These are phyloP conservation scores for Ogataea siamensis DNA, from an alignment of 805 yeast genomes.

Conservation along the genomic window DNA sequence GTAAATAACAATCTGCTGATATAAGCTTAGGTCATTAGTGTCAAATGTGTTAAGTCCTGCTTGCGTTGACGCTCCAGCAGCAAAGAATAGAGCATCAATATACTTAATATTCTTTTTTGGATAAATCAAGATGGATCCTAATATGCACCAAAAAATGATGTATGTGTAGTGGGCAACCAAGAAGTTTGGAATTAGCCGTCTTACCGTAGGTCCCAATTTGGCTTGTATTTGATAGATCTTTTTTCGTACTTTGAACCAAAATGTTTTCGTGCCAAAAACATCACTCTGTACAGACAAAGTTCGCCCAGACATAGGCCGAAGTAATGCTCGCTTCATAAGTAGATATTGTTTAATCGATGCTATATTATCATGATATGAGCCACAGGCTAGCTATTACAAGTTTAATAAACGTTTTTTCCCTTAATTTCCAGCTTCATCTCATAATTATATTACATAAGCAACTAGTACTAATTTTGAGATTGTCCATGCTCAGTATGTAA, in stretches of 20 bases:
- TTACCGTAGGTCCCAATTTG: constrained; percentile 40
- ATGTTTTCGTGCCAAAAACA: constrained; percentile 19
- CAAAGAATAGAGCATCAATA: constrained; percentile 76
- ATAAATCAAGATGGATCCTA: constrained; percentile 74
- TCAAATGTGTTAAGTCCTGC: constrained; percentile 88
- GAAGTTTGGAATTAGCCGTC: constrained; percentile 49
- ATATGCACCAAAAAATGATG: constrained; percentile 53
- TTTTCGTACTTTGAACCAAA: constrained; percentile 36
- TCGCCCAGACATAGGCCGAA: background rate
- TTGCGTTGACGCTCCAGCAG: constrained; percentile 79
- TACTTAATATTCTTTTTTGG: constrained; percentile 67
- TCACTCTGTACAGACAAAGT: constrained; percentile 9
- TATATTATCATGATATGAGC: background rate
- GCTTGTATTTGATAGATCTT: constrained; percentile 37
- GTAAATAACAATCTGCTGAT: constrained; percentile 78
- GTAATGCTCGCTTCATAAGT: background rate
- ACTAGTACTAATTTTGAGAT: background rate
- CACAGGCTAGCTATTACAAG: background rate
- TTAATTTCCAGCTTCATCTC: no score
- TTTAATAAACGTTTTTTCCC: background rate
- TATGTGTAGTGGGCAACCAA: constrained; percentile 72
- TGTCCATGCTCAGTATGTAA: constrained; percentile 8
- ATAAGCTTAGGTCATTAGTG: constrained; percentile 57
- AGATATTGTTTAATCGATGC: no score
- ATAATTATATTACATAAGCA: no score